Percentiles rank a stretch among this genome's conserved stretches.
These are phyloP conservation scores for Raffaelea ambrosiae DNA, from an alignment of 2,329 filamentous ascomycete genomes.

Conservation along the genomic window DNA sequence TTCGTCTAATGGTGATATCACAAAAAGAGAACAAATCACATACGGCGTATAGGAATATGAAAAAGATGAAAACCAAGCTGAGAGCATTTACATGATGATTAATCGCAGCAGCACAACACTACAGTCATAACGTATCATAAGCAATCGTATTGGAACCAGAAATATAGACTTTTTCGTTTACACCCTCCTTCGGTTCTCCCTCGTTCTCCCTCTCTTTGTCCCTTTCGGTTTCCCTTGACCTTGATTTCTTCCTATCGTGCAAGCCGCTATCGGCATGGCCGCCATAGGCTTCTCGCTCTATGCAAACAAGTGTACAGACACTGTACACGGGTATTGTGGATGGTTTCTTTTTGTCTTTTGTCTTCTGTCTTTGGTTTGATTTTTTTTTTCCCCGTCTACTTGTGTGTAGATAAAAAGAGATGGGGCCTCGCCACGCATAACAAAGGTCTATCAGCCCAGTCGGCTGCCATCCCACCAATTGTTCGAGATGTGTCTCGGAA, in stretches of 20 bases:
- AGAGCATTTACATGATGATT: too few species aligned
- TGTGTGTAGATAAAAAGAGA: too few species aligned
- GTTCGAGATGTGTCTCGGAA: neutral
- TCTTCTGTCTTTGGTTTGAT: neutral
- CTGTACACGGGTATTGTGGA: too few species aligned
- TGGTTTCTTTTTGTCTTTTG: neutral
- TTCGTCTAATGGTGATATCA: conserved; percentile 3
- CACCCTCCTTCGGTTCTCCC: neutral
- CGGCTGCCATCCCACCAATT: neutral
- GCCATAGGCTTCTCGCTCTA: neutral
- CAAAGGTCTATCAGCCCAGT: too few species aligned
- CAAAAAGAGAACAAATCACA: neutral
- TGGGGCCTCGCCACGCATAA: too few species aligned
- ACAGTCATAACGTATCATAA: neutral
- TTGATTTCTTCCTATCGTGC: neutral
- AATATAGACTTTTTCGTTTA: too few species aligned
- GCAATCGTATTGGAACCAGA: too few species aligned
- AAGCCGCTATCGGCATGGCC: too few species aligned
- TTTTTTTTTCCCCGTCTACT: neutral
- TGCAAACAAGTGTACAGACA: too few species aligned
- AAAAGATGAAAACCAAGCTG: neutral
- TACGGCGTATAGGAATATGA: neutral
- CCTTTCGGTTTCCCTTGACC: neutral
- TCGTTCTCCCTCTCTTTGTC: neutral
- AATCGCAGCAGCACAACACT: too few species aligned